These are phyloP conservation scores for Dictyostelium citrinum DNA, from an alignment of 78 protist species.

Conservation along the genomic window DNA sequence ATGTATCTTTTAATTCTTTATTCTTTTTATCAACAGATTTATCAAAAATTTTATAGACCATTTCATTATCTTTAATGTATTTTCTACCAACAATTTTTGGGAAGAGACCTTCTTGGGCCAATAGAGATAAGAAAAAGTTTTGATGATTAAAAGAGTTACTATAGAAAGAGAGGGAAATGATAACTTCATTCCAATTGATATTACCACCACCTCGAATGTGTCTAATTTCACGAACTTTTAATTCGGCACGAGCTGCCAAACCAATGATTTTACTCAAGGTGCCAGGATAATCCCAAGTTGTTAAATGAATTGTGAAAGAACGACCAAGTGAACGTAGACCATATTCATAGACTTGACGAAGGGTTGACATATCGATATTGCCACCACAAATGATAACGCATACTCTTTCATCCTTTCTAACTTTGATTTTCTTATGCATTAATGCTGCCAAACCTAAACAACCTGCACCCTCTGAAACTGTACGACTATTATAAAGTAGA, in stretches of 20 bases:
- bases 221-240: constrained; percentile 76
- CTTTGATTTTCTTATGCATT: constrained; percentile 74
- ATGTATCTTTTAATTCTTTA: constrained; percentile 65
- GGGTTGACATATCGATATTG: constrained; percentile 84
- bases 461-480: constrained; percentile 90
- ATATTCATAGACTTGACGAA: constrained; percentile 80
- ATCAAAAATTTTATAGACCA: constrained; percentile 46
- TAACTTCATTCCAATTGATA: constrained; percentile 80
- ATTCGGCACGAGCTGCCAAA: constrained; percentile 62
- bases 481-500: constrained; percentile 65
- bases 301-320: constrained; percentile 67
- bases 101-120: constrained; percentile 53
- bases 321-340: constrained; percentile 79
- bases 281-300: constrained; percentile 79
- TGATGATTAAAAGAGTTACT: constrained; percentile 82
- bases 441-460: constrained; percentile 86
- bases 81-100: constrained; percentile 76
- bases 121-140: constrained; percentile 58
- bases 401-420: constrained; percentile 76
- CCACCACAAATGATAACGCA: constrained; percentile 87
- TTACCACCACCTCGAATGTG: constrained; percentile 81
- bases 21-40: not conserved
- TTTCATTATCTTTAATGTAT: constrained; percentile 64
- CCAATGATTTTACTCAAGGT: constrained; percentile 53
- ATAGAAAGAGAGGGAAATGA: constrained; percentile 64